Conservation (phyloP, 2,329 filamentous ascomycete genomes). For the Nannizzia gypsea region DNA sequence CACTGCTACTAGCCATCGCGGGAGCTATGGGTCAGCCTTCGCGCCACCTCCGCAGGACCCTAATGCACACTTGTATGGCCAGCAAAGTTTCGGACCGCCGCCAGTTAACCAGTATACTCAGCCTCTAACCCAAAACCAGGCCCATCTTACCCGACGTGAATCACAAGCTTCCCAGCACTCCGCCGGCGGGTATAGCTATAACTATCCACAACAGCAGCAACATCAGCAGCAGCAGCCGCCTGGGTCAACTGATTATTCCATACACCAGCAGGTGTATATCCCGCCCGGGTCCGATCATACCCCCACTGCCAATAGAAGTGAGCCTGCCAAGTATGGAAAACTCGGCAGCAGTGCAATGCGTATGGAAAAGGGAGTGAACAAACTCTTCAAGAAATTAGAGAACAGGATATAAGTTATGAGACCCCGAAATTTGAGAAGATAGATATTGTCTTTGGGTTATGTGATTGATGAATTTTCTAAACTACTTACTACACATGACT, state of each 20-base stretch:
- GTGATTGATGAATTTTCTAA: neutral
- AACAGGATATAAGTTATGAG: constrained; percentile 16
- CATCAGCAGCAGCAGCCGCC: constrained; percentile 19
- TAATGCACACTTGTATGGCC: constrained; percentile 27
- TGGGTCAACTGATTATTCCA: constrained; percentile 26
- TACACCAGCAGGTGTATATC: constrained; percentile 37
- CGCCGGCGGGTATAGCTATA: constrained; percentile 33
- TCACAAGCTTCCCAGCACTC: constrained; percentile 15
- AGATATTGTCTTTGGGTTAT: neutral
- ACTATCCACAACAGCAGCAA: constrained; percentile 24
- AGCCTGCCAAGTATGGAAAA: constrained; percentile 2
- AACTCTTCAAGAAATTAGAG: constrained; percentile 27
- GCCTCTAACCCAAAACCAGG: constrained; percentile 8
- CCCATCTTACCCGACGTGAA: constrained; percentile 12
- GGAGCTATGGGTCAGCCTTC: constrained; percentile 19
- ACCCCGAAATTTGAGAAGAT: neutral
- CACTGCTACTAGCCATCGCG: constrained; percentile 12
- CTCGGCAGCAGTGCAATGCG: constrained; percentile 21
- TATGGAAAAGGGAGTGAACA: constrained; percentile 26
- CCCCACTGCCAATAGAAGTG: neutral
- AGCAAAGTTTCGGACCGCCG: constrained; percentile 18
- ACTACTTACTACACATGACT: neutral
- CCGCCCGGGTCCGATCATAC: constrained; percentile 32
- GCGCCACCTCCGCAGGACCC: constrained; percentile 25
- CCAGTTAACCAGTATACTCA: constrained; percentile 5